phyloP scores from a whole-genome alignment of 1,139 yeast species.

The Wickerhamiella pararugosa region DNA sequence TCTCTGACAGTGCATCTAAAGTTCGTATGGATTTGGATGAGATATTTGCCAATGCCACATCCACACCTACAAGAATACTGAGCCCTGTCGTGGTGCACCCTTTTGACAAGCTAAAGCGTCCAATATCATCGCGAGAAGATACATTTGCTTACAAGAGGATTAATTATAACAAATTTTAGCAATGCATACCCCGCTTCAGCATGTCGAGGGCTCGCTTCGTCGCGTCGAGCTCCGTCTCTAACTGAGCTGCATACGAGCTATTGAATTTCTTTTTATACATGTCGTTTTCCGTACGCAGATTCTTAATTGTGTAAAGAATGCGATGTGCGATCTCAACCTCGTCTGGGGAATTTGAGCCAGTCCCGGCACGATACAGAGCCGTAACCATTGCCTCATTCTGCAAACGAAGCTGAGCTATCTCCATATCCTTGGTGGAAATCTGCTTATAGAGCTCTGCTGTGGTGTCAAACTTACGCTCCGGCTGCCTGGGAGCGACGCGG shows the following conservation, averaged over 20 bases:
- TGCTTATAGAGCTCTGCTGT: conserved; percentile 4
- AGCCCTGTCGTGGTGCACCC: too few relatives aligned
- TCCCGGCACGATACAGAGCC: conserved; percentile 11
- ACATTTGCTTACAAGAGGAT: too few relatives aligned
- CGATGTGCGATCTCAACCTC: conserved; percentile 68
- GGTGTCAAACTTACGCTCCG: not conserved
- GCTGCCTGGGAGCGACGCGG: too few relatives aligned
- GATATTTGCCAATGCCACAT: too few relatives aligned
- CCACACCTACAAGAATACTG: too few relatives aligned
- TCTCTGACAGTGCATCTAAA: too few relatives aligned
- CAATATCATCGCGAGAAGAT: too few relatives aligned
- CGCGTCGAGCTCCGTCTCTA: conserved; percentile 52
- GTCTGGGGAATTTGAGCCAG: conserved; percentile 26
- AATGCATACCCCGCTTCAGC: conserved; percentile 5
- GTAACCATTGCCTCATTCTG: conserved; percentile 14
- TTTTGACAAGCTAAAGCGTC: too few relatives aligned
- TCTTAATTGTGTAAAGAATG: conserved; percentile 46
- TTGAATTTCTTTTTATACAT: conserved; percentile 26
- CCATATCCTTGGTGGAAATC: conserved; percentile 8
- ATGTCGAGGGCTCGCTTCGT: conserved; percentile 34
- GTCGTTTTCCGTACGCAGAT: conserved; percentile 56
- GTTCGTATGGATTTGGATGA: too few relatives aligned
- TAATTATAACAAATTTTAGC: too few relatives aligned
- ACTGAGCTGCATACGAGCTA: conserved; percentile 35
- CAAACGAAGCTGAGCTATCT: conserved; percentile 12